Conservation (phyloP, 176 grass and related monocot species). For the Saccharum spontaneum region DNA sequence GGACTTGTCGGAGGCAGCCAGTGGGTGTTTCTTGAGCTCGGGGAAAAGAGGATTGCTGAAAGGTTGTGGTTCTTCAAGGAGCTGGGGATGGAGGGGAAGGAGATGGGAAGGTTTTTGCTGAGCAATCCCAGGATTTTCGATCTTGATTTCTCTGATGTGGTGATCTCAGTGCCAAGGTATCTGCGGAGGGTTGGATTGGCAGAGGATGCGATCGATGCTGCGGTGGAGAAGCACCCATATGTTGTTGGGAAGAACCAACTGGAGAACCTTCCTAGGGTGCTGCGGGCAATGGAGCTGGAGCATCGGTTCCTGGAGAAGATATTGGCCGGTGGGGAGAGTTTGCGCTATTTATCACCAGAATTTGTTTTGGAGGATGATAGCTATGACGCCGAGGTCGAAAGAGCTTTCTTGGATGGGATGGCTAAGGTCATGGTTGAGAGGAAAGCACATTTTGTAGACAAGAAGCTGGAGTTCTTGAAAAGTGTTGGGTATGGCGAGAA, state of each 20-base stretch:
- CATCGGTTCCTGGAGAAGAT: constrained; percentile 57
- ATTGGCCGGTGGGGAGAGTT: constrained; percentile 31
- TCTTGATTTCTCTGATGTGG: constrained; percentile 53
- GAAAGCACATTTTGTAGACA: constrained; percentile 40
- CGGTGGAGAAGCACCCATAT: constrained; percentile 45
- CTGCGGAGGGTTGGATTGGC: constrained; percentile 50
- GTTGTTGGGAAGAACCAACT: constrained; percentile 77
- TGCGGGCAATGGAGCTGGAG: constrained; percentile 56
- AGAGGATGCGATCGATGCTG: constrained; percentile 28
- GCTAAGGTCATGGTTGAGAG: constrained; percentile 48
- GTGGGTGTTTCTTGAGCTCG: constrained; percentile 64
- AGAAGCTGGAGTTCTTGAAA: constrained; percentile 74
- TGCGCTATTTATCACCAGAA: constrained; percentile 46
- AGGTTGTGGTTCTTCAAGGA: constrained; percentile 61
- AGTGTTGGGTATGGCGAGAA: constrained; percentile 80
- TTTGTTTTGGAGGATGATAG: constrained; percentile 55
- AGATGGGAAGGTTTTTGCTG: constrained; percentile 62
- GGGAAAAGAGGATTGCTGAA: constrained; percentile 49
- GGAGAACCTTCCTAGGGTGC: constrained; percentile 56
- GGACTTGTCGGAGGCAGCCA: constrained; percentile 46
- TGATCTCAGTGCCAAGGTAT: constrained; percentile 70
- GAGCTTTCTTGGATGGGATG: constrained; percentile 53
- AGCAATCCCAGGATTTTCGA: constrained; percentile 52
- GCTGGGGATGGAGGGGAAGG: constrained; percentile 58
- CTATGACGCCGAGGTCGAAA: constrained; percentile 51